Percentiles rank a stretch among this genome's conserved stretches.
Evolutionary conservation across 345 rosid genomes (phyloP).

Genomic region (Eucalyptus urophylla): DNA sequence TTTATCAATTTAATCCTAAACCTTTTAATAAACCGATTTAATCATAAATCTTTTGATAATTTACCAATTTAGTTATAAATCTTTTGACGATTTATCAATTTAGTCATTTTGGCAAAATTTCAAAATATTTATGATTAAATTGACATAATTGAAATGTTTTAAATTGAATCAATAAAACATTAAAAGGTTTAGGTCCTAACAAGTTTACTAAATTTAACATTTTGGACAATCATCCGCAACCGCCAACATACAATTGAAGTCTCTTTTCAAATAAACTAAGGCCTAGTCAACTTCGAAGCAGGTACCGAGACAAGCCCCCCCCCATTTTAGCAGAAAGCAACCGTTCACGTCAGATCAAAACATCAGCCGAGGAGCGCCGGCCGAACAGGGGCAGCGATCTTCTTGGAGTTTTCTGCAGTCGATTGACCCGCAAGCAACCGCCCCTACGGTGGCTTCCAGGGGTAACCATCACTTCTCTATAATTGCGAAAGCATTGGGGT

Average conservation of each 20-base stretch:
- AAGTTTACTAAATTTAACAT: no score
- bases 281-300: not conserved
- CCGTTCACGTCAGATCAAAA: not conserved
- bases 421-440: not conserved
- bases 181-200: accelerated
- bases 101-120: no score
- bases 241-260: no score
- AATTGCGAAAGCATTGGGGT: not conserved
- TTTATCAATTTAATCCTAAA: no score
- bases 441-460: not conserved
- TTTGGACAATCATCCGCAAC: no score
- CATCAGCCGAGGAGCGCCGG: not conserved
- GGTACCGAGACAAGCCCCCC: not conserved
- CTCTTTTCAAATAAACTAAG: not conserved
- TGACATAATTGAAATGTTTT: accelerated
- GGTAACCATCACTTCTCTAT: not conserved
- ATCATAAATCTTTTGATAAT: accelerated
- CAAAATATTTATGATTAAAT: accelerated
- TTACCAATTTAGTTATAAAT: no score
- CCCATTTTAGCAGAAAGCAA: not conserved
- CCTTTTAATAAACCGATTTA: accelerated
- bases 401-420: not conserved
- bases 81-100: accelerated
- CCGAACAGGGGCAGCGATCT: not conserved
- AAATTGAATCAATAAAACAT: accelerated